Base-by-base conservation (phyloP, 441 rosid species). In the Breynia disticha region DNA sequence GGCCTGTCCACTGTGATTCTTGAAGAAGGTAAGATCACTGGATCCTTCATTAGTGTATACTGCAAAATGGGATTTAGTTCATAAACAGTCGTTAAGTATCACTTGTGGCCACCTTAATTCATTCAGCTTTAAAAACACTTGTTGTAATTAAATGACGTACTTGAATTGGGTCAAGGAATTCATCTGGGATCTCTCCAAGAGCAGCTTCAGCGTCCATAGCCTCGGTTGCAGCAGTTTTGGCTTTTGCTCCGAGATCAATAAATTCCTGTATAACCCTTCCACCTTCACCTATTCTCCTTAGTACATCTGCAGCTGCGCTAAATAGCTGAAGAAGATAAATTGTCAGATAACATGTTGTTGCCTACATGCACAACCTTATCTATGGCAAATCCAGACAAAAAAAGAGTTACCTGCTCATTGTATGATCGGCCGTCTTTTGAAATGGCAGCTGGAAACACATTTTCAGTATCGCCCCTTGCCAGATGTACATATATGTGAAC, bases 31-130 rank as follows among this genome's bases (percentile, higher is more conserved):
- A 94, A 81, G 59, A 87, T 80, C 65, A 94, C 99, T 13, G 99
- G 99, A 77, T 94, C 97, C 81, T 85, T 94, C 99, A 94, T 94
- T 68, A 90, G 61, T 4, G 96, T 85, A 69, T 63, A 90, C 99
- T 94, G 77, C 76, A 71, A 43, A 56, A 48, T 65, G 16, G 13
- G 54, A 46, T 48, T 0, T 24, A 7, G 32, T 24, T 24, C 3
- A 24, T 3, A 24, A 24, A 24, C 7, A 24, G 7, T 24, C 32
- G 7, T 3, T 7, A 24, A 3, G 32, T 24, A 24, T 24, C 32
- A 24, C 7, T 2, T 7, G 32, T 24, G 32, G 32, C 32, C 32
- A n/a, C n/a, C n/a, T n/a, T 24, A 24, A 3, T 24, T 24, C 4
- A 24, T 24, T 2, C 32, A 7, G 32, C 32, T 24, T 24, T 24